These are phyloP conservation scores for Pythium brassicae DNA, from an alignment of 352 stramenopile species.

Conservation along the genomic window DNA sequence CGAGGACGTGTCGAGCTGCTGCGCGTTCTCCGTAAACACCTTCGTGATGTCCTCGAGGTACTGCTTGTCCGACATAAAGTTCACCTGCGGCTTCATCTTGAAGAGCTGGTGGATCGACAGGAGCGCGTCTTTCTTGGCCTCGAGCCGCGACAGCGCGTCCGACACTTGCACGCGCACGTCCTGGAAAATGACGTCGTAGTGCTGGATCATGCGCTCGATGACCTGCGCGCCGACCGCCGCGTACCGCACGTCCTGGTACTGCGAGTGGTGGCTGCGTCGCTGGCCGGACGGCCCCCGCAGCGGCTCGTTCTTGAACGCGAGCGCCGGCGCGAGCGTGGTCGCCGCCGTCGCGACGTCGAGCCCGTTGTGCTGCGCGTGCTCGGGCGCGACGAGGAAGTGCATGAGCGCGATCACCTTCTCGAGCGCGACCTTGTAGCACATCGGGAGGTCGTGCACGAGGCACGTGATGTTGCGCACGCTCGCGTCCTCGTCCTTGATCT, in stretches of 20 bases:
- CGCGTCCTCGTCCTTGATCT: constrained; percentile 66
- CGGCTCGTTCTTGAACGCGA: constrained; percentile 74
- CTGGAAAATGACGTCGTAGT: constrained; percentile 77
- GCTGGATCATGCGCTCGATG: constrained; percentile 72
- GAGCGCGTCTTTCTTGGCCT: constrained; percentile 60
- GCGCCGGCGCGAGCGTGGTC: constrained; percentile 62
- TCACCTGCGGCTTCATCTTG: constrained; percentile 63
- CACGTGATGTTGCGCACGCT: constrained; percentile 76
- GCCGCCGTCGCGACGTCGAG: constrained; percentile 59
- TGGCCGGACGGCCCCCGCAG: constrained; percentile 28
- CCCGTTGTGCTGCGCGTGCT: constrained; percentile 60
- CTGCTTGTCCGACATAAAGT: constrained; percentile 59
- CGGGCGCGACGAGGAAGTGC: constrained; percentile 54
- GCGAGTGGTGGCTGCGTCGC: constrained; percentile 39
- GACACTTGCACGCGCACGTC: constrained; percentile 56
- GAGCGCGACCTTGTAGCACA: constrained; percentile 65
- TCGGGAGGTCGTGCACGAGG: constrained; percentile 70
- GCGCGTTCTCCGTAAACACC: constrained; percentile 44
- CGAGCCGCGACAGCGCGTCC: constrained; percentile 55
- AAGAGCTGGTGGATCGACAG: constrained; percentile 62
- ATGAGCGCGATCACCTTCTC: constrained; percentile 68
- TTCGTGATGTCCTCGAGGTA: constrained; percentile 62
- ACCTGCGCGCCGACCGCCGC: constrained; percentile 70
- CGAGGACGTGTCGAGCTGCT: constrained; percentile 10
- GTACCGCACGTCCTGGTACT: constrained; percentile 73